Evolutionary conservation across 2,329 filamentous ascomycete species (phyloP), one percentile per base, ranked within the genome.

Genomic region (Stagonosporopsis vannaccii): DNA sequence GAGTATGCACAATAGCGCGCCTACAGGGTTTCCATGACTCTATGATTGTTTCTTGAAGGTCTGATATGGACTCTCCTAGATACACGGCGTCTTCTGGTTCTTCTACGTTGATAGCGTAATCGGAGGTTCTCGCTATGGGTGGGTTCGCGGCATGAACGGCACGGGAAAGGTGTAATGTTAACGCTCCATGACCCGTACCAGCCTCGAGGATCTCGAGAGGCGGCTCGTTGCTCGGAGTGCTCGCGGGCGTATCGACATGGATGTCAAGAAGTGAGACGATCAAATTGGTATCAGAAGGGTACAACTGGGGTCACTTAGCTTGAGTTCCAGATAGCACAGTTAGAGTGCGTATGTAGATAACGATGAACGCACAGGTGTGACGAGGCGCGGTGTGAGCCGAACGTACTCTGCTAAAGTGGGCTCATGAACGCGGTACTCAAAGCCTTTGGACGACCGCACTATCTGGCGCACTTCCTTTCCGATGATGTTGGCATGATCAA

Each of bases 121-220:
- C 44, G 6, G 65, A 58, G 1, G 53, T 37, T 13, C 73, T 67
- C 0, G 82, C 81, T 6, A 83, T 77, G 3, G 80, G 75, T 2
- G 84, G 77, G 67, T 93, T 93, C 17, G 86, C 89, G 40, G 85
- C 90, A 70, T 93, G 89, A 41, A 95, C 85, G 2, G 90, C 90
- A 48, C 90, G 84, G 26, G 90, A 87, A 20, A 95, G 81, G 68
- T 93, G 85, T 4, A 95, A 76, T 0, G 90, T 94, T 55, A 95
- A 76, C 30, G 88, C 87, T 55, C 91, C 91, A 80, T 93, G 90
- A n/a, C 91, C 91, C 3, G 91, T 95, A 15, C 91, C 91, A 42
- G 90, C 90, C 75, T 95, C 91, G 48, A 95, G 87, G 40, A 95
- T 90, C 70, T 94, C 89, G 12, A 93, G 74, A 0, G 82, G 84